phyloP scores from a whole-genome alignment of 345 rosid species.

The Acer negundo region DNA sequence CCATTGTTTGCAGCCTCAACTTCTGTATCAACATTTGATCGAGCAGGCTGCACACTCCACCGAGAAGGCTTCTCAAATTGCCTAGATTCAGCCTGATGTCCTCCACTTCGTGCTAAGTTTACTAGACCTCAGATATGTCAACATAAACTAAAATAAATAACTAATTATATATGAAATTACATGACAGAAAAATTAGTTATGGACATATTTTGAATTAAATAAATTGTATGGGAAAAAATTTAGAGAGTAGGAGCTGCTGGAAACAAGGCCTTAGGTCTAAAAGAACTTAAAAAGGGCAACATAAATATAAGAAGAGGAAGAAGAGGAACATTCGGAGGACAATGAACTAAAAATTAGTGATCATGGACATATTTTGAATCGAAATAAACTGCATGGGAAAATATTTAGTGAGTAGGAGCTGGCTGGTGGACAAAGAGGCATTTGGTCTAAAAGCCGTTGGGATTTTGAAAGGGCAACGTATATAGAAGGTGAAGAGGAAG shows the following conservation, averaged over 20 bases:
- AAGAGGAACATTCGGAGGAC: neutral
- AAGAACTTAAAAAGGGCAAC: neutral
- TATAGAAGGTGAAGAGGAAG: neutral
- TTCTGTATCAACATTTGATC: conserved; percentile 45
- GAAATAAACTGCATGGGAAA: neutral
- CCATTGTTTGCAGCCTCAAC: conserved; percentile 35
- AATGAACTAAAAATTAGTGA: neutral
- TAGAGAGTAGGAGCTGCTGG: neutral
- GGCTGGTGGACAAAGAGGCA: neutral
- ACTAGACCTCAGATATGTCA: conserved; percentile 24
- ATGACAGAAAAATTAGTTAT: neutral
- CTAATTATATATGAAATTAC: neutral
- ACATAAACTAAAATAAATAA: neutral
- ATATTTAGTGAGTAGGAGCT: neutral
- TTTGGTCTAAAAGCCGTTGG: neutral
- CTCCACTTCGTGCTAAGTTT: conserved; percentile 33
- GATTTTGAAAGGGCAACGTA: neutral
- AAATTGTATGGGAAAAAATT: neutral
- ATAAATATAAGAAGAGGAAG: neutral
- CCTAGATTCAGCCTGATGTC: conserved; percentile 29
- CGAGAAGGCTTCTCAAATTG: conserved; percentile 38
- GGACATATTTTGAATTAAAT: neutral
- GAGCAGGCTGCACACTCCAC: conserved; percentile 38
- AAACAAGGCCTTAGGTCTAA: neutral
- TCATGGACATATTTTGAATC: neutral